phyloP scores from a whole-genome alignment of 2,329 filamentous ascomycete species.

The Emericellopsis cladophorae region DNA sequence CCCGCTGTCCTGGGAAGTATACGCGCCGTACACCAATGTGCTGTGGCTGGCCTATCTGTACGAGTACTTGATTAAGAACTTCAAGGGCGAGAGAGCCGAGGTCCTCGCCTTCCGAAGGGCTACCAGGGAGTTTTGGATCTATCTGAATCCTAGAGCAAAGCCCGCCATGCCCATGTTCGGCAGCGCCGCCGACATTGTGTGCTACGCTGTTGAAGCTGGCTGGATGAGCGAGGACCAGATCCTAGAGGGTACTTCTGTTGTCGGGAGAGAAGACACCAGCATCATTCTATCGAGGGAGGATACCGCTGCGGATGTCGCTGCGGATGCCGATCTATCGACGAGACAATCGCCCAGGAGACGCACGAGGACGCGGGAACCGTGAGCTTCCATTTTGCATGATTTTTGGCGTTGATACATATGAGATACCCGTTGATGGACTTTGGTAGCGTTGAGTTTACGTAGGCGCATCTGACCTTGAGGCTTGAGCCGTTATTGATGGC shows the following conservation, averaged over 20 bases:
- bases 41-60: slow-evolving; percentile 53
- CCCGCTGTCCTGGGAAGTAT: slow-evolving; percentile 38
- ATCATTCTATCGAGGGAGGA: slow-evolving; percentile 21
- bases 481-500: neutral
- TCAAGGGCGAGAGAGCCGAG: slow-evolving; percentile 31
- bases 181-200: slow-evolving; percentile 42
- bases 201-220: slow-evolving; percentile 43
- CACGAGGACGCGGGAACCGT: neutral
- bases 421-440: neutral
- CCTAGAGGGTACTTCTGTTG: slow-evolving; percentile 21
- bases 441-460: neutral
- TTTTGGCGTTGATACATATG: neutral
- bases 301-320: slow-evolving; percentile 8
- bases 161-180: slow-evolving; percentile 35
- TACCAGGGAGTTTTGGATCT: slow-evolving; percentile 39
- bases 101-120: slow-evolving; percentile 30
- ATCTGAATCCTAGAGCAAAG: slow-evolving; percentile 38
- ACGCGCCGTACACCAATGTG: slow-evolving; percentile 51
- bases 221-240: slow-evolving; percentile 44
- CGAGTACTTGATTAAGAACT: slow-evolving; percentile 34
- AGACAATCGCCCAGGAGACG: slow-evolving; percentile 10
- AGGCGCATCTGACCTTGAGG: neutral
- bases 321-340: slow-evolving; percentile 8
- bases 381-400: neutral
- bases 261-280: slow-evolving; percentile 24